These are phyloP conservation scores for Claviceps sp. DNA, from an alignment of 2,329 filamentous ascomycete genomes.

Conservation along the genomic window DNA sequence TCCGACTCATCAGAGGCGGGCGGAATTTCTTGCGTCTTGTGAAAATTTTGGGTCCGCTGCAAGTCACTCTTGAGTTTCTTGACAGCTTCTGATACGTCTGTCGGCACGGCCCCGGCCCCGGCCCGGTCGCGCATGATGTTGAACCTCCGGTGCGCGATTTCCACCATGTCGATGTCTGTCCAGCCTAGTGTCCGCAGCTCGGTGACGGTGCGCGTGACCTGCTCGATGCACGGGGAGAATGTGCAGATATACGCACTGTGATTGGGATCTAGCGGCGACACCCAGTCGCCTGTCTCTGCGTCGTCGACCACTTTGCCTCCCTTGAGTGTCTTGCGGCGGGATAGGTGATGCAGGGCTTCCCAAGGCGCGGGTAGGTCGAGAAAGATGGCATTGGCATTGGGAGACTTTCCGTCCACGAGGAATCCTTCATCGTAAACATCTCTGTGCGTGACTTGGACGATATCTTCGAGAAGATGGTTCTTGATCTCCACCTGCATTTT, in stretches of 20 bases:
- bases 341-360: constrained; percentile 65
- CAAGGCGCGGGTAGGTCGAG: constrained; percentile 72
- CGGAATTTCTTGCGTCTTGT: constrained; percentile 25
- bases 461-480: constrained; percentile 49
- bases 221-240: constrained; percentile 94
- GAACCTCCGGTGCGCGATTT: constrained; percentile 66
- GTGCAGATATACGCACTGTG: constrained; percentile 71
- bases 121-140: constrained; percentile 73
- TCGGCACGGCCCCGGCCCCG: constrained; percentile 58
- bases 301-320: constrained; percentile 7
- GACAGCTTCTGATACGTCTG: constrained; percentile 69
- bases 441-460: constrained; percentile 63
- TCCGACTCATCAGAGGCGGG: constrained; percentile 15
- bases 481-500: constrained; percentile 56
- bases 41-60: constrained; percentile 51
- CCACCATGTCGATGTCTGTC: constrained; percentile 88
- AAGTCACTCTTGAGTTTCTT: constrained; percentile 61
- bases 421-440: constrained; percentile 72
- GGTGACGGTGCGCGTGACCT: constrained; percentile 77
- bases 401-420: constrained; percentile 43
- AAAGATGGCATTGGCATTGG: constrained; percentile 58
- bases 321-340: constrained; percentile 29
- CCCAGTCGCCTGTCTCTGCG: constrained; percentile 24
- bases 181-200: constrained; percentile 70
- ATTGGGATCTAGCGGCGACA: constrained; percentile 56